Evolutionary conservation across 768 basidiomycete species (phyloP), one percentile per base, ranked within the genome.

Genomic region (Boletus tylopilopsis): DNA sequence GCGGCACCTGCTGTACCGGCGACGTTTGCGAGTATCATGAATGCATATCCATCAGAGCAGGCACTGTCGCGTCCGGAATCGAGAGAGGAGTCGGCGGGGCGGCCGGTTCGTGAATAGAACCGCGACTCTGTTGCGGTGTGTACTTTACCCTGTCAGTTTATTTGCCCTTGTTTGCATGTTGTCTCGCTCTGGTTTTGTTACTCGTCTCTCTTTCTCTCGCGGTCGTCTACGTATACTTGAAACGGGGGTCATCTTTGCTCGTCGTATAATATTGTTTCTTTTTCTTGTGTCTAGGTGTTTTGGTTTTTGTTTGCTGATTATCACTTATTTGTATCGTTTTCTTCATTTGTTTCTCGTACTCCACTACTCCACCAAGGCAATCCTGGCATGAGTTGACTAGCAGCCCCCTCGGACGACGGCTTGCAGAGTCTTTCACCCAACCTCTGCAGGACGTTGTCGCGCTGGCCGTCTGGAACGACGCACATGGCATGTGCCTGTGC

Each of bases 1-100:
- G 49, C 58, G 42, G 49, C 64, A 23, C 66, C 64, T 19, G 56
- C 71, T 0, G 69, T 77, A 9, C 76, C 80, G 2, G 70, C 81
- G 23, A 77, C 82, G 45, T 79, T 85, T 61, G 85, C 82, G 29
- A 81, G 77, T 51, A 84, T 87, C 54, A 81, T 87, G 82, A 79
- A 82, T 56, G 82, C 83, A n/a, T 85, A 84, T 62, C 75, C 81
- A 9, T 63, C 70, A 1, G 64, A 66, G 7, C 58, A 60, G 9
- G 54, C 50, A 16, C 63, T 58, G 25, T 63, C 64, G 15, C 65
- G 62, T 42, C 59, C 66, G 8, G 58, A 55, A 7, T 62, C 64
- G 25, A 60, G 67, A 43, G 67, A 68, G 2, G 45, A 60, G 37
- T 45, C 53, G 44, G 56, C 47, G 37, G 47, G 58, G 30, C 52